Conservation (phyloP, 2,329 filamentous ascomycete species). For the Stenocarpella maydis region DNA sequence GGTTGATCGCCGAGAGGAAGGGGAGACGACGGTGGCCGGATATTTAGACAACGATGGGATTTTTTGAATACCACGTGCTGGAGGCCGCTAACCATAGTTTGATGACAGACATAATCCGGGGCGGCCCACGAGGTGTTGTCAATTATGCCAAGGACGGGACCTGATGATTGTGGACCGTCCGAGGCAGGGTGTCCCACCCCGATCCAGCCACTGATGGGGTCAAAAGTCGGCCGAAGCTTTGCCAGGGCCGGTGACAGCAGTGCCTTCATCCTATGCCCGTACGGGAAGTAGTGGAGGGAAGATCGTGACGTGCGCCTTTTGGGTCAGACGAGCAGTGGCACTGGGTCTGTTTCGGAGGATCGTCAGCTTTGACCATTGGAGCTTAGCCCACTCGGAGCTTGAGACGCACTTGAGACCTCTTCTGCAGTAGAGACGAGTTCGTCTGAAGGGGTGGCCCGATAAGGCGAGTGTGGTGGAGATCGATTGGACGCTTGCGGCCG, state of each 20-base stretch:
- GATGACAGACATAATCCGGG: neutral
- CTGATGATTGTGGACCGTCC: neutral
- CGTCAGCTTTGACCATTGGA: slow-evolving; percentile 12
- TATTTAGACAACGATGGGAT: neutral
- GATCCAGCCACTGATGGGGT: neutral
- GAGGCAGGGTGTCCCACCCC: too few species aligned
- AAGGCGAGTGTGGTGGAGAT: slow-evolving; percentile 12
- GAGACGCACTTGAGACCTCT: slow-evolving; percentile 26
- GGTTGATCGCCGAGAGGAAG: neutral
- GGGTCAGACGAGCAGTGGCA: slow-evolving; percentile 4
- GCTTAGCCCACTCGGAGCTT: slow-evolving; percentile 19
- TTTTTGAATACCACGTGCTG: too few species aligned
- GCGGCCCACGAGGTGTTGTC: neutral
- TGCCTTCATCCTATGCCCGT: neutral
- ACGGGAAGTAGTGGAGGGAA: too few species aligned
- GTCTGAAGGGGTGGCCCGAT: slow-evolving; percentile 24
- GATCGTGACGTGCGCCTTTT: too few species aligned
- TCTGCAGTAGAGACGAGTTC: slow-evolving; percentile 20
- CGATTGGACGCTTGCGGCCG: slow-evolving; percentile 18
- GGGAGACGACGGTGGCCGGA: neutral
- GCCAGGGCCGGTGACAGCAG: neutral
- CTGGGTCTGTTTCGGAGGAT: slow-evolving; percentile 16
- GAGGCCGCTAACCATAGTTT: neutral
- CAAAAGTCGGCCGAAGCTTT: slow-evolving; percentile 2
- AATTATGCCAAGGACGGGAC: neutral